Base-by-base conservation (phyloP, 768 basidiomycete genomes). In the Phylloporus sp. region DNA sequence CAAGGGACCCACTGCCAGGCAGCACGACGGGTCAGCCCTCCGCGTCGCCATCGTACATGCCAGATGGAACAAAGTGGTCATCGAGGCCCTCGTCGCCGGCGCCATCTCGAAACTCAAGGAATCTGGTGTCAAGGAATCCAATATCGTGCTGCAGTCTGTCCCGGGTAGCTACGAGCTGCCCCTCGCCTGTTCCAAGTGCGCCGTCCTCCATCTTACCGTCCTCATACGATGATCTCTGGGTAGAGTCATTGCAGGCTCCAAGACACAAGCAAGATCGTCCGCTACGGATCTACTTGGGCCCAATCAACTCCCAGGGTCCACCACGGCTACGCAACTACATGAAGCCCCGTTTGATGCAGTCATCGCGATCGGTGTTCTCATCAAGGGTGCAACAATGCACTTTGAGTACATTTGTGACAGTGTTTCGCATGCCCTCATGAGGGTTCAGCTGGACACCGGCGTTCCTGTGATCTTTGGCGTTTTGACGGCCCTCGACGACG, bases 401-500 rank as follows among this genome's bases (percentile, higher is more conserved):
- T 99, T 98, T 67, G 96, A 99, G 67, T 99, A 99, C 76, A 99
- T 98, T 67, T 89, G 80, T 67, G 92, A 97, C 59, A 81, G 83
- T 50, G 94, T 97, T 49, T 83, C 91, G 33, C 88, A 97, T 58
- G 93, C 84, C 35, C 74, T 99, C 54, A 99, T 98, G 96, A 80
- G 79, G 59, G 81, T 97, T 18, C 92, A 95, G 69, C 73, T 97
- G 57, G 95, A 98, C 67, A 84, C 88, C 1, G 92, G 92, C 14
- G 81, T 89, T 20, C 96, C 96, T 1, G 89, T 98, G 59, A 85
- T 99, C 56, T 98, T 98, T 67, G 96, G 96, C 33, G 92, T 99
- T 22, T 70, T 99, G 62, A 99, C 94, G 17, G 90, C 83, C 36
- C 77, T 98, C 54, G 86, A 74, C 35, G 96, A 98, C 45, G 89